Base-by-base conservation (phyloP, 768 basidiomycete genomes). In the Chalciporus sphaerocephalus region DNA sequence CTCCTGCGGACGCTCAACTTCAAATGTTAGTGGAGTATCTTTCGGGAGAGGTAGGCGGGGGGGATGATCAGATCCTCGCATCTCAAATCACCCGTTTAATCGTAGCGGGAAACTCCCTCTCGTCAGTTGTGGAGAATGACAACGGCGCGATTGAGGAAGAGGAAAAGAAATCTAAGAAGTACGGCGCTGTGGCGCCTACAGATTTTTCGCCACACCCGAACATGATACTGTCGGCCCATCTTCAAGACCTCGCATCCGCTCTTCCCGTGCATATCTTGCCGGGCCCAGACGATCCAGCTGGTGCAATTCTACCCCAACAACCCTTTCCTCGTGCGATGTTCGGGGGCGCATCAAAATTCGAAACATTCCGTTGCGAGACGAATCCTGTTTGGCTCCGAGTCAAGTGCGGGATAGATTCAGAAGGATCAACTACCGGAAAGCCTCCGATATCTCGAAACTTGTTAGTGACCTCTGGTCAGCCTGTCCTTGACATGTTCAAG, bases 401-500 rank as follows among this genome's bases (percentile, higher is more conserved):
- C 17, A 74, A 68, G 51, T 70, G 76, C 52, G 73, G 68, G 20
- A 63, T 64, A 18, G 58, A 65, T n/a, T 47, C 64, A n/a, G 61
- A 69, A 47, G 46, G 52, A 38, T 42, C 42, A 23, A 40, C 28
- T 23, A 32, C 34, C 22, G 17, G 22, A 32, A 40, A 56, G 43
- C 50, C 62, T 28, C 37, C 59, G 2, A 53, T 73, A 30, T 61
- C 68, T 39, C 74, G 79, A 46, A 86, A 81, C 18, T 68, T 97
- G 35, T 70, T 99, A 32, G 78, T 85, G n/a, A 87, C 87, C 42
- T 87, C 90, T 20, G 96, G 96, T 5, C 96, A 99, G 64, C 87
- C 93, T 5, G 59, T 98, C 17, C 87, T 97, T 62, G 96, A 99
- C 61, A 86, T 98, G 70, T 92, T 81, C 76, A 94, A 92, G 62